Evolutionary conservation across 805 yeast genomes (phyloP).

Genomic region (Barnettozyma salicaria): DNA sequence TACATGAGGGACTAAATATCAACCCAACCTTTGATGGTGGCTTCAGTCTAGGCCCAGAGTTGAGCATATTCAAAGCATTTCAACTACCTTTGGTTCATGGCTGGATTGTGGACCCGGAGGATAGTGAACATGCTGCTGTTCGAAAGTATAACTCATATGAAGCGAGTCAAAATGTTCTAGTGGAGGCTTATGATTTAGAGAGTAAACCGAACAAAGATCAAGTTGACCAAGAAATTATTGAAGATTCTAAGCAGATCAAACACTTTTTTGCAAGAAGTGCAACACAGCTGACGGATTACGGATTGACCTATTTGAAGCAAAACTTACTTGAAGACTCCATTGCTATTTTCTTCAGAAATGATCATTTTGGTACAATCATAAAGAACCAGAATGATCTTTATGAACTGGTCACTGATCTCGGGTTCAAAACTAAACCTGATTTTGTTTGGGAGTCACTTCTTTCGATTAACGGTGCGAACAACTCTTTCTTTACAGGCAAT

Average conservation of each 20-base stretch:
- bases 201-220: slow-evolving; percentile 20
- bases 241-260: slow-evolving; percentile 32
- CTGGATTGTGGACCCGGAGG: slow-evolving; percentile 57
- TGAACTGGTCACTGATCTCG: slow-evolving; percentile 67
- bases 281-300: slow-evolving; percentile 71
- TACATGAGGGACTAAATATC: slow-evolving; percentile 66
- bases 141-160: slow-evolving; percentile 46
- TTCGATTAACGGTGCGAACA: slow-evolving; percentile 63
- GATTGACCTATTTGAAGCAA: slow-evolving; percentile 44
- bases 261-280: slow-evolving; percentile 55
- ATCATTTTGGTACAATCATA: slow-evolving; percentile 73
- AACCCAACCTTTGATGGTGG: slow-evolving; percentile 65
- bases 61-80: slow-evolving; percentile 52
- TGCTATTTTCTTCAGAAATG: slow-evolving; percentile 79
- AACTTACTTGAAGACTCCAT: slow-evolving; percentile 46
- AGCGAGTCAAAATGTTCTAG: slow-evolving; percentile 50
- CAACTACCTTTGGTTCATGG: slow-evolving; percentile 71
- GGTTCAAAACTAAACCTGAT: slow-evolving; percentile 41
- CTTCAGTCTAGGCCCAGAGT: slow-evolving; percentile 47
- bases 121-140: slow-evolving; percentile 31
- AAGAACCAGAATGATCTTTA: slow-evolving; percentile 47
- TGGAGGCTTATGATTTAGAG: slow-evolving; percentile 38
- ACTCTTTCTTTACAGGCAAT: slow-evolving; percentile 60
- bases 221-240: slow-evolving; percentile 26
- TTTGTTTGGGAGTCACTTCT: slow-evolving; percentile 80